These are phyloP conservation scores for Moelleriella libera DNA, from an alignment of 2,329 filamentous ascomycete genomes.

Conservation along the genomic window DNA sequence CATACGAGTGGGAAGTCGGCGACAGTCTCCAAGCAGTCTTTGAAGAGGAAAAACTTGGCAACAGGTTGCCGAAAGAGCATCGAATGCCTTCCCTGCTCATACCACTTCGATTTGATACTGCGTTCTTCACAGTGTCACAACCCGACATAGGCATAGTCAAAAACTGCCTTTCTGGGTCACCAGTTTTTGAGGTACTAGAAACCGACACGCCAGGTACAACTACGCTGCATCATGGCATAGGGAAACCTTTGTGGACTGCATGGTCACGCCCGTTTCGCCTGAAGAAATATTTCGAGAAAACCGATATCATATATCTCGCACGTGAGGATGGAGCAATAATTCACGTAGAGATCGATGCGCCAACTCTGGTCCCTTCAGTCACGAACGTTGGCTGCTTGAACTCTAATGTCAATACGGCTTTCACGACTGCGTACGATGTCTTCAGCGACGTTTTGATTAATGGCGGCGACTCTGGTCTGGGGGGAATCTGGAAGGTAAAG, in stretches of 20 bases:
- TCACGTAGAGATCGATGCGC: conserved; percentile 53
- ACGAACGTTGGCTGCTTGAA: conserved; percentile 48
- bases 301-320: conserved; percentile 73
- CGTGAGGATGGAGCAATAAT: conserved; percentile 76
- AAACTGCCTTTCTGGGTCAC: conserved; percentile 36
- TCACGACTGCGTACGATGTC: conserved; percentile 57
- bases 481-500: conserved; percentile 56
- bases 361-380: conserved; percentile 37
- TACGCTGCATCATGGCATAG: conserved; percentile 29
- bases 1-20: conserved; percentile 47
- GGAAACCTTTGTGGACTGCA: conserved; percentile 57
- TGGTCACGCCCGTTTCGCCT: conserved; percentile 71
- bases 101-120: conserved; percentile 54
- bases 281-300: conserved; percentile 42
- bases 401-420: conserved; percentile 67
- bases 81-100: conserved; percentile 56
- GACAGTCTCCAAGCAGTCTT: conserved; percentile 31
- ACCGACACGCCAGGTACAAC: conserved; percentile 26
- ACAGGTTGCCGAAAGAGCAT: conserved; percentile 33
- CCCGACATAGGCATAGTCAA: conserved; percentile 41
- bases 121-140: conserved; percentile 56
- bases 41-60: conserved; percentile 31
- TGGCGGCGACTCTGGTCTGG: conserved; percentile 65
- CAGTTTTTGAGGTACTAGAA: conserved; percentile 30
- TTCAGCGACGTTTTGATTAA: conserved; percentile 67